Evolutionary conservation across 1,284 basidiomycete species (phyloP).

Genomic region (Cryptococcus depauperatus): DNA sequence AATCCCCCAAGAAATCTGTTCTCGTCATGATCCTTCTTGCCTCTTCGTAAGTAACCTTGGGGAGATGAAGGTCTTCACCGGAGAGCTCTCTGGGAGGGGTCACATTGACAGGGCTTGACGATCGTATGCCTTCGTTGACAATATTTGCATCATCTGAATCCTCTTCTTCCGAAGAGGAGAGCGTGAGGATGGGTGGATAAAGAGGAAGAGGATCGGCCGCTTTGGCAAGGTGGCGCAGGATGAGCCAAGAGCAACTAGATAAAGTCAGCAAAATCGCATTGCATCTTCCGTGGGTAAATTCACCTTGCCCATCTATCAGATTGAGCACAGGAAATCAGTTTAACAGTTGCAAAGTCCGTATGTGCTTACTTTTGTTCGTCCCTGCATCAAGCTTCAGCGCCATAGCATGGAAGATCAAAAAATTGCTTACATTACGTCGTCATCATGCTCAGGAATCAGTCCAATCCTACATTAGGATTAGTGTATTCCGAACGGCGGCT

Average conservation of each 20-base stretch:
- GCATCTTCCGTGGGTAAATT: too few species aligned
- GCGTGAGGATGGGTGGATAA: slow-evolving; percentile 3
- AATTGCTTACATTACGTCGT: slow-evolving; percentile 61
- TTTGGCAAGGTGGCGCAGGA: slow-evolving; percentile 33
- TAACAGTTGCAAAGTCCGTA: background rate
- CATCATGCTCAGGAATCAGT: slow-evolving; percentile 63
- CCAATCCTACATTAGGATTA: slow-evolving; percentile 49
- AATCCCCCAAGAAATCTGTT: slow-evolving; percentile 62
- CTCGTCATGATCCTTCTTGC: slow-evolving; percentile 65
- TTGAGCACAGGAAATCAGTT: background rate
- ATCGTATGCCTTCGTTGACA: background rate
- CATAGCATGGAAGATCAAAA: background rate
- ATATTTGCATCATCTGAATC: background rate
- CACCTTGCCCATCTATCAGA: slow-evolving; percentile 23
- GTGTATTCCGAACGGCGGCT: background rate
- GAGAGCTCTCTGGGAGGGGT: slow-evolving; percentile 13
- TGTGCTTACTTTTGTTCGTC: slow-evolving; percentile 62
- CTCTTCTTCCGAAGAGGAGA: background rate
- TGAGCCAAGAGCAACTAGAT: slow-evolving; percentile 30
- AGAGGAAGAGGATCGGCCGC: slow-evolving; percentile 11
- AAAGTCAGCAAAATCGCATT: too few species aligned
- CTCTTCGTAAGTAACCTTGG: slow-evolving; percentile 39
- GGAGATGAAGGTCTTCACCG: slow-evolving; percentile 26
- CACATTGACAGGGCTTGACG: slow-evolving; percentile 14
- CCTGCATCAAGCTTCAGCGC: slow-evolving; percentile 15